phyloP scores from a whole-genome alignment of 805 yeast species.

The Candida peoriensis region DNA sequence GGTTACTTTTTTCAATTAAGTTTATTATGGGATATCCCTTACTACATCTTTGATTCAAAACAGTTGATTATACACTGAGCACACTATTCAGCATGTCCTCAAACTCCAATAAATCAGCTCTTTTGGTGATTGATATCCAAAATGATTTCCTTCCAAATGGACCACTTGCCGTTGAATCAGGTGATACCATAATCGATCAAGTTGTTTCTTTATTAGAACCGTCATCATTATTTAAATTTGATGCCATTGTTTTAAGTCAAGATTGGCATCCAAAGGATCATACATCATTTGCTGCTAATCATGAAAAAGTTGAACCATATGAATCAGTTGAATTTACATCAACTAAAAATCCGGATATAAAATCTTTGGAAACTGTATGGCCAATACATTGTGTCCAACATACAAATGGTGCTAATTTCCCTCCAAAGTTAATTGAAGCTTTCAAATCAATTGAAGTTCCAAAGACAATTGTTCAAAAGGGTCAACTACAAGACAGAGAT shows the following conservation, averaged over 20 bases:
- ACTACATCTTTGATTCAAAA: no score
- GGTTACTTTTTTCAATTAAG: no score
- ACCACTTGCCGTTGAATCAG: constrained; percentile 65
- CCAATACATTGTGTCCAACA: constrained; percentile 87
- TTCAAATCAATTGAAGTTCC: constrained; percentile 30
- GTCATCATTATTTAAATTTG: constrained; percentile 55
- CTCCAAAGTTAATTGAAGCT: constrained; percentile 38
- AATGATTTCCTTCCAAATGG: constrained; percentile 88
- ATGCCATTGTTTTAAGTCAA: constrained; percentile 61
- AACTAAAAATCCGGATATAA: constrained; percentile 36
- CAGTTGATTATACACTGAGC: no score
- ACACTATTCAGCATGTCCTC: no score
- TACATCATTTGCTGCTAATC: constrained; percentile 74
- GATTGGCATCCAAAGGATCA: constrained; percentile 89
- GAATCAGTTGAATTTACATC: constrained; percentile 41
- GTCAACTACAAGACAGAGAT: constrained; percentile 66
- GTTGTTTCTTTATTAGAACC: constrained; percentile 44
- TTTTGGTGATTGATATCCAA: constrained; percentile 77
- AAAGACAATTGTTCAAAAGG: constrained; percentile 58
- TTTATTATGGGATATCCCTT: no score
- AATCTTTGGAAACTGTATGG: constrained; percentile 57
- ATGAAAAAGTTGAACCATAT: constrained; percentile 45
- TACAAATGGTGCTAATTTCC: constrained; percentile 61
- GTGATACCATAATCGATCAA: constrained; percentile 49
- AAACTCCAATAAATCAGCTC: constrained; percentile 53